These are phyloP conservation scores for Trebouxiophyceae sp. DNA, from an alignment of 163 green algal genomes.

Conservation along the genomic window DNA sequence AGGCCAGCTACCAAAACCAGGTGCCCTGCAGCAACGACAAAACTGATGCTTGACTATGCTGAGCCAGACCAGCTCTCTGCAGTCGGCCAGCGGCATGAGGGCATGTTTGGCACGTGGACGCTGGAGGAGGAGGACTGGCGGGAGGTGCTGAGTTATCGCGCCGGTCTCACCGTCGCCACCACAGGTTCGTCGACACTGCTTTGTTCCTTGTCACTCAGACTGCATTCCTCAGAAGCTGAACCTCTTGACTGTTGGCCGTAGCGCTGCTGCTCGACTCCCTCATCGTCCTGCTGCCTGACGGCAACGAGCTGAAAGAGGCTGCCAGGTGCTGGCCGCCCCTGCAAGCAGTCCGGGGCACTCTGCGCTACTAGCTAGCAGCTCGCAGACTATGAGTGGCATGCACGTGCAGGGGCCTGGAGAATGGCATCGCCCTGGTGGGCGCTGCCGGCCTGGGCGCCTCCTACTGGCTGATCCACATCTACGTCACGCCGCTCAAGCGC, in stretches of 20 bases:
- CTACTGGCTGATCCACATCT: conserved; percentile 88
- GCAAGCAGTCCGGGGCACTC: background rate
- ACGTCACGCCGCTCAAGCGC: conserved; percentile 64
- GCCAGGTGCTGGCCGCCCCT: background rate
- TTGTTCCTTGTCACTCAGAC: background rate
- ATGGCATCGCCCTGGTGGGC: conserved; percentile 28
- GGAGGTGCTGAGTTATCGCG: conserved; percentile 52
- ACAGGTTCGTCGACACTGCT: conserved; percentile 12
- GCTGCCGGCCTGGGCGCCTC: conserved; percentile 56
- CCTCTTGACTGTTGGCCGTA: conserved; percentile 5
- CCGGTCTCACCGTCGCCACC: conserved; percentile 41
- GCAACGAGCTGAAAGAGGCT: background rate
- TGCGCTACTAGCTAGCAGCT: too few species aligned
- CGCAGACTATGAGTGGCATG: too few species aligned
- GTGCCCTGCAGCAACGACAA: too few species aligned
- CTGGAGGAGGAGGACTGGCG: conserved; percentile 37
- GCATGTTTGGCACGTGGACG: conserved; percentile 45
- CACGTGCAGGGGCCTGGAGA: conserved; percentile 15
- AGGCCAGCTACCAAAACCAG: too few species aligned
- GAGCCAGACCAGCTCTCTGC: too few species aligned
- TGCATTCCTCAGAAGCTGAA: background rate
- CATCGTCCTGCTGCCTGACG: conserved; percentile 8
- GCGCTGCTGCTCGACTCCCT: conserved; percentile 13
- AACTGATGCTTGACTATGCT: too few species aligned
- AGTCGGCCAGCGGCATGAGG: conserved; percentile 38